Evolutionary conservation across 495 filamentous ascomycete species (phyloP).

Genomic region (Bryoglossum gracile): DNA sequence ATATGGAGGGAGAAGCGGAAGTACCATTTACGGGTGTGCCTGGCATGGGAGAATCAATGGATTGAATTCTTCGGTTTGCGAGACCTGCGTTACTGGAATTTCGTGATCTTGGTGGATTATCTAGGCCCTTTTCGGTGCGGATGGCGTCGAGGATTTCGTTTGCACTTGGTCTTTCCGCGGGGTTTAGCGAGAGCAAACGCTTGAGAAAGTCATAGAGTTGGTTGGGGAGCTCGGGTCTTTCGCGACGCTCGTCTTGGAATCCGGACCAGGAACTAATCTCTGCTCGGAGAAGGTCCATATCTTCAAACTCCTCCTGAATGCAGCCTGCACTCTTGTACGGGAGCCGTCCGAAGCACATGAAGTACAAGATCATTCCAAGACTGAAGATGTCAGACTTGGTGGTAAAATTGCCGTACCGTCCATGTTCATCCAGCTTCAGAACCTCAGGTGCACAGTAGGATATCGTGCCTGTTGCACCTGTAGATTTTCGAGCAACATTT

Average conservation of each 20-base stretch:
- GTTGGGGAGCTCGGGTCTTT: conserved; percentile 76
- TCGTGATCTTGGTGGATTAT: conserved; percentile 40
- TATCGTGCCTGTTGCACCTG: conserved; percentile 90
- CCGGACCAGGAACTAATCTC: conserved; percentile 87
- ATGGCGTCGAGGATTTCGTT: conserved; percentile 81
- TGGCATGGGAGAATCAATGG: conserved; percentile 44
- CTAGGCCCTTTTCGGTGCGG: conserved; percentile 57
- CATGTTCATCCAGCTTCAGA: conserved; percentile 57
- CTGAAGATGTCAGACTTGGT: conserved; percentile 96
- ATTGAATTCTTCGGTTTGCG: conserved; percentile 44
- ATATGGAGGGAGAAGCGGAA: too few relatives aligned
- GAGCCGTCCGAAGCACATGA: conserved; percentile 87
- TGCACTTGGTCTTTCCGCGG: conserved; percentile 70
- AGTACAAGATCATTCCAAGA: conserved; percentile 95
- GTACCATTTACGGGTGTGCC: conserved; percentile 31
- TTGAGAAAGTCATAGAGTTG: conserved; percentile 80
- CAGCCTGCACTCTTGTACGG: conserved; percentile 73
- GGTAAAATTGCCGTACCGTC: conserved; percentile 82
- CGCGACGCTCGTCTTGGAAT: conserved; percentile 65
- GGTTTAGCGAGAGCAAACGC: conserved; percentile 70
- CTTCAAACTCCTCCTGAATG: conserved; percentile 85
- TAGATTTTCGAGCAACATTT: conserved; percentile 71
- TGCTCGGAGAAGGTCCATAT: conserved; percentile 77
- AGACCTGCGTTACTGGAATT: conserved; percentile 33
- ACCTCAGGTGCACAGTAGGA: conserved; percentile 98